Evolutionary conservation across 192 early-diverging fungal genomes (phyloP).

Genomic region (Gigaspora rosea): DNA sequence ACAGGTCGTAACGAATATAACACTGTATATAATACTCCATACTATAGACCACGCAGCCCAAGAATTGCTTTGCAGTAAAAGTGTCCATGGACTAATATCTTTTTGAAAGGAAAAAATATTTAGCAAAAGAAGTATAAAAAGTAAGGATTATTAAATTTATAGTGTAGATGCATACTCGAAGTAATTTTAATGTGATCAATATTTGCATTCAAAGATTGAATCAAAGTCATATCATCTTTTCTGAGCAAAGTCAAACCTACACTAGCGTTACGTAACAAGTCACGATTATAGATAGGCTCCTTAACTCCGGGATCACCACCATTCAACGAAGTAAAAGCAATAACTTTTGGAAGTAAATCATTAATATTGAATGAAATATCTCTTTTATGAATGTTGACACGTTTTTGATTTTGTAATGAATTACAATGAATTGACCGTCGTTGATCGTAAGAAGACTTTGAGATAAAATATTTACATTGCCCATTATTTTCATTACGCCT

Average conservation of each 20-base stretch:
- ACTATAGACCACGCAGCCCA: background rate
- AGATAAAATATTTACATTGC: too few species aligned
- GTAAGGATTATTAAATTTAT: background rate
- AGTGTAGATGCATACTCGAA: background rate
- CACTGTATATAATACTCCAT: background rate
- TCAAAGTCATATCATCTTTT: background rate
- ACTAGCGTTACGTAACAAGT: background rate
- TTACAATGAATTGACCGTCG: background rate
- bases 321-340: slow-evolving; percentile 1
- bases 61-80: background rate
- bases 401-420: background rate
- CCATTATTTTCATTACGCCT: background rate
- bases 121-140: background rate
- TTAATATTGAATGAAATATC: background rate
- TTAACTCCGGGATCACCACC: slow-evolving; percentile 5
- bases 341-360: background rate
- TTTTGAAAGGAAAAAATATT: background rate
- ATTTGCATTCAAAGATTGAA: background rate
- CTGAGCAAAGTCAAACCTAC: background rate
- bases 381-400: background rate
- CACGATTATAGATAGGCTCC: background rate
- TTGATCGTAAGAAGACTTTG: too few species aligned
- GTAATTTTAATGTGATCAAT: background rate
- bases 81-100: background rate
- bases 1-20: background rate